These are phyloP conservation scores for Emergomyces africanus DNA, from an alignment of 2,329 filamentous ascomycete species.

Conservation along the genomic window DNA sequence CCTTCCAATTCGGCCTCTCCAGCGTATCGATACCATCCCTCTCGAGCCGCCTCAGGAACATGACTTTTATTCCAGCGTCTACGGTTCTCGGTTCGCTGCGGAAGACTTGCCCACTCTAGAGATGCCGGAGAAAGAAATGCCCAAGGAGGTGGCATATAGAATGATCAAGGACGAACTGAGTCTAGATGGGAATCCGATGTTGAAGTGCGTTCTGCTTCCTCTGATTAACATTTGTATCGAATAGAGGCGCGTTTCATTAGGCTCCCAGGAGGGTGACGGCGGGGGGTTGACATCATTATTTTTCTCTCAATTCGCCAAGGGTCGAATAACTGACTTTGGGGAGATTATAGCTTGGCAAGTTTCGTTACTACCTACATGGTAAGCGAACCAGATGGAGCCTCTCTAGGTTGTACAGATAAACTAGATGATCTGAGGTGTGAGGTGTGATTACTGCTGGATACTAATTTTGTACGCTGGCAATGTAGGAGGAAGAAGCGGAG, in stretches of 20 bases:
- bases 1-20: slow-evolving; percentile 21
- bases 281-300: background rate
- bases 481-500: slow-evolving; percentile 80
- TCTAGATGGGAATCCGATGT: slow-evolving; percentile 79
- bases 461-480: background rate
- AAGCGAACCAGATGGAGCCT: slow-evolving; percentile 15
- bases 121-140: slow-evolving; percentile 88
- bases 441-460: background rate
- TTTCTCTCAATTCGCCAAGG: background rate
- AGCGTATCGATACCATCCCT: slow-evolving; percentile 35
- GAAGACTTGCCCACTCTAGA: slow-evolving; percentile 68
- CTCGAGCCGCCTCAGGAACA: slow-evolving; percentile 34
- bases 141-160: slow-evolving; percentile 80
- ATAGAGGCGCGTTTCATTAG: background rate
- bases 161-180: slow-evolving; percentile 95
- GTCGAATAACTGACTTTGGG: background rate
- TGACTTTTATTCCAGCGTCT: slow-evolving; percentile 62
- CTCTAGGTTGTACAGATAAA: background rate
- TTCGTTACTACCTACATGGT: slow-evolving; percentile 98
- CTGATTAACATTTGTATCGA: background rate
- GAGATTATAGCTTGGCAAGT: slow-evolving; percentile 58
- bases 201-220: slow-evolving; percentile 33
- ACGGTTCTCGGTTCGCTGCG: slow-evolving; percentile 72
- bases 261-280: background rate
- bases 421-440: background rate